Conservation (phyloP, 805 yeast genomes). For the Saccharomycopsis fodiens region DNA sequence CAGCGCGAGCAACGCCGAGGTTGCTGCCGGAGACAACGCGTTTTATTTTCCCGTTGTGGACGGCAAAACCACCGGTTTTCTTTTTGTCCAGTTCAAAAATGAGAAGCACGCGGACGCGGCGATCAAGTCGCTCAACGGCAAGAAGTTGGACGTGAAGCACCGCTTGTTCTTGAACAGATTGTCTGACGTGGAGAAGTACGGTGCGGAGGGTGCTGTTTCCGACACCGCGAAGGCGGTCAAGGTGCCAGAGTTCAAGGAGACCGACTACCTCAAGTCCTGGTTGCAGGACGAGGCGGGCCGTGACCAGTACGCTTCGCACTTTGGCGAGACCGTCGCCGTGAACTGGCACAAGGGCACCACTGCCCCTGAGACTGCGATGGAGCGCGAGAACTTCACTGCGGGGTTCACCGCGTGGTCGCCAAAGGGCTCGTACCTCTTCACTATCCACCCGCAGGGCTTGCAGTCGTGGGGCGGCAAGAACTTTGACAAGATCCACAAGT, state of each 20-base stretch:
- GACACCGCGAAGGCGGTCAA: constrained; percentile 51
- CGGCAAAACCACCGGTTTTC: constrained; percentile 78
- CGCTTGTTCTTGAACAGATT: constrained; percentile 77
- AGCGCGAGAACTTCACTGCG: constrained; percentile 80
- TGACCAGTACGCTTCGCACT: constrained; percentile 82
- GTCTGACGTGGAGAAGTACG: constrained; percentile 74
- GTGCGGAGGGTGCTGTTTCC: constrained; percentile 52
- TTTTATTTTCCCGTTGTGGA: constrained; percentile 70
- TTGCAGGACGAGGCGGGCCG: constrained; percentile 80
- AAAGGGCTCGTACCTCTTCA: constrained; percentile 79
- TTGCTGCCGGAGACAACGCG: constrained; percentile 42
- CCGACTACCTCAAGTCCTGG: constrained; percentile 86
- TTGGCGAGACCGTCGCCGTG: constrained; percentile 72
- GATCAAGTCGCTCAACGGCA: constrained; percentile 72
- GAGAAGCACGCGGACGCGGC: constrained; percentile 68
- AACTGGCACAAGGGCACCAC: constrained; percentile 75
- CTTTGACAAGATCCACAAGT: constrained; percentile 66
- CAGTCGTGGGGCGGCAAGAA: constrained; percentile 92
- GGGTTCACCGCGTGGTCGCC: constrained; percentile 88
- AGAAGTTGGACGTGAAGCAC: constrained; percentile 91
- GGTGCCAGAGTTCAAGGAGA: constrained; percentile 61
- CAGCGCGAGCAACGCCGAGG: constrained; percentile 60
- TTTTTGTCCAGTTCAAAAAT: constrained; percentile 74
- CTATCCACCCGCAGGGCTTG: constrained; percentile 90
- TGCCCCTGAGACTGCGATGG: constrained; percentile 68